A percentile compares a stretch with the other conserved stretches of the same genome.
Evolutionary conservation across 352 stramenopile genomes (phyloP).

Genomic region (Thalassiosira gravida): DNA sequence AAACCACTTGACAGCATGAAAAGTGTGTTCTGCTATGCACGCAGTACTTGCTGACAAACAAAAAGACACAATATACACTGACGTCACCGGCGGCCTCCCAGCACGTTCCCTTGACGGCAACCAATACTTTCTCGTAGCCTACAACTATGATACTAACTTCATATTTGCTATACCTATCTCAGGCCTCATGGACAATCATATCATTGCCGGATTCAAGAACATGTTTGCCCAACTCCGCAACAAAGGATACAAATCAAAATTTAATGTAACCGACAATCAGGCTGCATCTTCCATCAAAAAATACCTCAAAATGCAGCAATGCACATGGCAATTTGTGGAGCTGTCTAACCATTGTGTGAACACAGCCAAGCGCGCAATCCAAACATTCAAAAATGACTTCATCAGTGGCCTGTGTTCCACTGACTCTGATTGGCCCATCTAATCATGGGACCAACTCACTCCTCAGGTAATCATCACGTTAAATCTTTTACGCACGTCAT

Average conservation of each 20-base stretch:
- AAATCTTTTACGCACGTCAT: slow-evolving; percentile 22
- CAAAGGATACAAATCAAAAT: slow-evolving; percentile 23
- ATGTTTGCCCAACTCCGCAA: slow-evolving; percentile 13
- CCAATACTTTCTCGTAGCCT: slow-evolving; percentile 40
- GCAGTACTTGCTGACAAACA: slow-evolving; percentile 31
- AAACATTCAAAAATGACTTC: slow-evolving; percentile 23
- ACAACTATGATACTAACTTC: slow-evolving; percentile 48
- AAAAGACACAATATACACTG: slow-evolving; percentile 32
- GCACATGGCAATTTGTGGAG: slow-evolving; percentile 36
- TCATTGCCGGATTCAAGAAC: slow-evolving; percentile 19
- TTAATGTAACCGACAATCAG: slow-evolving; percentile 45
- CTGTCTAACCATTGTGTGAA: slow-evolving; percentile 9
- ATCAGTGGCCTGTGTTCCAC: slow-evolving; percentile 29
- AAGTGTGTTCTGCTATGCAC: slow-evolving; percentile 36
- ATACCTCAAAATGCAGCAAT: slow-evolving; percentile 8
- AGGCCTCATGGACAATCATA: slow-evolving; percentile 21
- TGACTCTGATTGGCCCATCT: slow-evolving; percentile 8
- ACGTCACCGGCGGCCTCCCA: slow-evolving; percentile 33
- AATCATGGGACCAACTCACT: slow-evolving; percentile 42
- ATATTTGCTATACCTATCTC: slow-evolving; percentile 37
- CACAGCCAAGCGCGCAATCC: slow-evolving; percentile 23
- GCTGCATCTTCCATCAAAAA: slow-evolving; percentile 17
- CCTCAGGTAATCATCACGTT: slow-evolving; percentile 22
- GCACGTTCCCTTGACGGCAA: slow-evolving; percentile 26
- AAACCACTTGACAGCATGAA: not conserved